Percentiles rank a stretch among this genome's conserved stretches.
Evolutionary conservation across 2,329 filamentous ascomycete genomes (phyloP).

Genomic region (Cylindrodendrum hubeiense): DNA sequence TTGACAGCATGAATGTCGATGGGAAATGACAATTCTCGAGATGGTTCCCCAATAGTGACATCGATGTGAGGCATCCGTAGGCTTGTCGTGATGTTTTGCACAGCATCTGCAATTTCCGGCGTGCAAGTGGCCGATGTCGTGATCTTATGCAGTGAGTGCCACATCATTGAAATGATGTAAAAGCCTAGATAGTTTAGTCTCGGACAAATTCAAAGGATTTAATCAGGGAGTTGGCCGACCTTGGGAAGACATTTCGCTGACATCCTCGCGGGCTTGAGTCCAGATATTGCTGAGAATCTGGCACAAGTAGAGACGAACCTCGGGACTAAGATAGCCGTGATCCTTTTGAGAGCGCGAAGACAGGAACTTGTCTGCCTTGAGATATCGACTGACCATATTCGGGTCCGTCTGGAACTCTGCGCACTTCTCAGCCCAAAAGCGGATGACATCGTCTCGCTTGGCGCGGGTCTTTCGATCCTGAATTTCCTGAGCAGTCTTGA

Average conservation of each 20-base stretch:
- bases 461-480: conserved; percentile 49
- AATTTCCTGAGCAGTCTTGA: conserved; percentile 48
- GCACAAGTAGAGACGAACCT: conserved; percentile 53
- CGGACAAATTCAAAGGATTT: background rate
- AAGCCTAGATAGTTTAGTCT: conserved; percentile 25
- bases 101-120: conserved; percentile 21
- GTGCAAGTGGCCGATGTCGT: conserved; percentile 25
- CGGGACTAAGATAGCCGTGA: conserved; percentile 44
- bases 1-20: background rate
- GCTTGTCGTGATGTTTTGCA: conserved; percentile 22
- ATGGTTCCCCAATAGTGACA: conserved; percentile 4
- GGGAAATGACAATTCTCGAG: conserved; percentile 24
- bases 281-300: conserved; percentile 45
- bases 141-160: conserved; percentile 37
- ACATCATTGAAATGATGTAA: conserved; percentile 43
- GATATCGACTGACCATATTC: conserved; percentile 58
- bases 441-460: conserved; percentile 48
- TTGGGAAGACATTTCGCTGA: conserved; percentile 2
- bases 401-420: conserved; percentile 60
- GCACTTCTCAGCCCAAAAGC: conserved; percentile 59
- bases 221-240: background rate
- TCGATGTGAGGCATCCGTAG: conserved; percentile 22
- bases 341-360: conserved; percentile 52
- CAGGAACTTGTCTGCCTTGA: conserved; percentile 63
- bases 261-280: conserved; percentile 7